Evolutionary conservation across 176 grass and related monocot species (phyloP).

Genomic region (Bothriochloa decipiens): DNA sequence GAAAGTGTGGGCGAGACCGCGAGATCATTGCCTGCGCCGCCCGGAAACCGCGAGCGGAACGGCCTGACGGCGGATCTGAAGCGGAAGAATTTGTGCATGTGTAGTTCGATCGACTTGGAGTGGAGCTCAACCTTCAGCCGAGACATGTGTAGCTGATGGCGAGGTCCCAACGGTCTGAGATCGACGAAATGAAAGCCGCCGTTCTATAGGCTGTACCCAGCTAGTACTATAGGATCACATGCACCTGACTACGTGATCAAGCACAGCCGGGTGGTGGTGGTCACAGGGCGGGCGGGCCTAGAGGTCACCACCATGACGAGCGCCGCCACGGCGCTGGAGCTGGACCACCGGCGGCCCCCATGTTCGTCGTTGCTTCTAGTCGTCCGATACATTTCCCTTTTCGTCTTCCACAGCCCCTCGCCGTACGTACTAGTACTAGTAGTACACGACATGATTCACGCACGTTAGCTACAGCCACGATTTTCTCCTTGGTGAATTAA

Average conservation of each 20-base stretch:
- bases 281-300: background rate
- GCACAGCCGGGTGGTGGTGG: too few species aligned
- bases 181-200: constrained; percentile 2
- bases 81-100: background rate
- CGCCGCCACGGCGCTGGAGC: too few species aligned
- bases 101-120: background rate
- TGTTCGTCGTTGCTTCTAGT: too few species aligned
- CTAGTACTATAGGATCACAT: constrained; percentile 23
- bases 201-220: background rate
- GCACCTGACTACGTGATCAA: too few species aligned
- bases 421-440: background rate
- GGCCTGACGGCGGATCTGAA: background rate
- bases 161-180: constrained; percentile 25
- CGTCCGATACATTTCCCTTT: background rate
- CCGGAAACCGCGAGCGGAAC: background rate
- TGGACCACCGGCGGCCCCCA: too few species aligned
- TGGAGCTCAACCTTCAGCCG: background rate
- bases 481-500: background rate
- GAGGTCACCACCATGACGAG: constrained; percentile 2
- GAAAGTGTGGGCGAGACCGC: background rate
- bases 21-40: background rate
- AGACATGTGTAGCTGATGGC: constrained; percentile 34
- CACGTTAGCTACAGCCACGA: background rate
- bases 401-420: background rate
- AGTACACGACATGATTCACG: background rate